phyloP scores from a whole-genome alignment of 176 grass and related monocot genomes.

The Echinochloa phyllopogon region DNA sequence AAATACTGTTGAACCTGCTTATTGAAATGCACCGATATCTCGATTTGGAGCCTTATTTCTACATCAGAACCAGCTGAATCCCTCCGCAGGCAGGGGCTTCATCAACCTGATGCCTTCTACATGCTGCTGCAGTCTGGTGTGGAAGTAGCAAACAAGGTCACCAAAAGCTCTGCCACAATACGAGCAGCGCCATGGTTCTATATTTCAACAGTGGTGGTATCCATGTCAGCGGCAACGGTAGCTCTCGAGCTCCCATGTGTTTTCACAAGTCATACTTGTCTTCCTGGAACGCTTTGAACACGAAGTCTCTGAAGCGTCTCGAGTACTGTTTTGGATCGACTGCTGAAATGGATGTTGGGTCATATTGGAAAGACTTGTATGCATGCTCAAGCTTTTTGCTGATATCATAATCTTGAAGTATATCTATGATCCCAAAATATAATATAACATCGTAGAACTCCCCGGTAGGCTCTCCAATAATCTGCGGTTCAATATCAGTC shows the following conservation, averaged over 20 bases:
- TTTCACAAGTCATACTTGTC: slow-evolving; percentile 61
- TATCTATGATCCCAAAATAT: slow-evolving; percentile 93
- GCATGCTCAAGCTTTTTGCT: slow-evolving; percentile 95
- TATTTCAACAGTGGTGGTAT: slow-evolving; percentile 17
- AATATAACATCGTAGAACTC: slow-evolving; percentile 78
- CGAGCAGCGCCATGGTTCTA: slow-evolving; percentile 27
- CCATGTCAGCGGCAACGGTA: slow-evolving; percentile 30
- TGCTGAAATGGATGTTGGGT: slow-evolving; percentile 85
- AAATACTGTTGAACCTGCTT: slow-evolving; percentile 48
- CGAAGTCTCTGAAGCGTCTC: slow-evolving; percentile 84
- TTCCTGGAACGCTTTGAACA: slow-evolving; percentile 85
- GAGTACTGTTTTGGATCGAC: slow-evolving; percentile 90
- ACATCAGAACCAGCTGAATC: slow-evolving; percentile 37
- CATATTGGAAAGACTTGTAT: slow-evolving; percentile 89
- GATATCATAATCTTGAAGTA: slow-evolving; percentile 95
- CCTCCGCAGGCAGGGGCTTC: slow-evolving; percentile 25
- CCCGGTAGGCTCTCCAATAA: slow-evolving; percentile 78
- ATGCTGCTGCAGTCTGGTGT: slow-evolving; percentile 30
- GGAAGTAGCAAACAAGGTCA: slow-evolving; percentile 31
- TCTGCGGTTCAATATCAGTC: slow-evolving; percentile 51
- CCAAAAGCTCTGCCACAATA: slow-evolving; percentile 44
- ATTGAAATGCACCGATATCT: slow-evolving; percentile 39
- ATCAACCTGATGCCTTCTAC: slow-evolving; percentile 18
- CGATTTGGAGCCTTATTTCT: slow-evolving; percentile 49
- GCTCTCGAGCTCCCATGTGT: slow-evolving; percentile 8